Base-by-base conservation (phyloP, 805 yeast species). In the Saccharomycopsis sp. region DNA sequence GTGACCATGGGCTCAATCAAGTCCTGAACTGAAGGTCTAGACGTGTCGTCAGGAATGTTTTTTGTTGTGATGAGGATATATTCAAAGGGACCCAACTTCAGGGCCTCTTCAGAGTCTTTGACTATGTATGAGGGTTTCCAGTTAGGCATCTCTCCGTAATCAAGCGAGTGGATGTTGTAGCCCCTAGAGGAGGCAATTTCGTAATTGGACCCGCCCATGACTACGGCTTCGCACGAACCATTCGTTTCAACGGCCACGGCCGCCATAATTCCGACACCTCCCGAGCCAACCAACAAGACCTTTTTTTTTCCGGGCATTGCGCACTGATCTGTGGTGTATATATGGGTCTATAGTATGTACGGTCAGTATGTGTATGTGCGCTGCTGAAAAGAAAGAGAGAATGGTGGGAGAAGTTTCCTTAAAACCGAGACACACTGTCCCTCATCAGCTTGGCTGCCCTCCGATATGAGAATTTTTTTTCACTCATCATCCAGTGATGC, bases 181-280 rank as follows among this genome's bases (percentile, higher is more conserved):
- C 92, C 92, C 1, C 73, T 67, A 47, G 73, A 67, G 24, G 64
- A 57, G 34, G 85, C 83, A 40, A 68, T 68, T 2, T 79, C 79
- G 69, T 83, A 85, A 64, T 83, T 85, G 18, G 88, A 79, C 66
- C 92, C 77, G 2, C 83, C 77, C 2, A 85, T 85, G 12, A 81
- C 73, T 2, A 89, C 80, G 12, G 85, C 84, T 23, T 73, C 72
- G 9, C 80, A 75, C 50, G 73, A 69, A 0, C 78, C 80, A 52
- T 77, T 73, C 41, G 68, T 66, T 63, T 74, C 76, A 34, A 89
- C 73, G 0, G 87, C 81, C 51, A 83, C 76, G 0, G 94, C 88
- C 1, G 85, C 83, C 34, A 89, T 79, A 16, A 88, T 78, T 46
- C 96, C 96, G 12, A 89, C 92, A 46, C 95, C 96, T 18, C 96